Conservation (phyloP, 768 basidiomycete genomes). For the Sarcodon aspratus region DNA sequence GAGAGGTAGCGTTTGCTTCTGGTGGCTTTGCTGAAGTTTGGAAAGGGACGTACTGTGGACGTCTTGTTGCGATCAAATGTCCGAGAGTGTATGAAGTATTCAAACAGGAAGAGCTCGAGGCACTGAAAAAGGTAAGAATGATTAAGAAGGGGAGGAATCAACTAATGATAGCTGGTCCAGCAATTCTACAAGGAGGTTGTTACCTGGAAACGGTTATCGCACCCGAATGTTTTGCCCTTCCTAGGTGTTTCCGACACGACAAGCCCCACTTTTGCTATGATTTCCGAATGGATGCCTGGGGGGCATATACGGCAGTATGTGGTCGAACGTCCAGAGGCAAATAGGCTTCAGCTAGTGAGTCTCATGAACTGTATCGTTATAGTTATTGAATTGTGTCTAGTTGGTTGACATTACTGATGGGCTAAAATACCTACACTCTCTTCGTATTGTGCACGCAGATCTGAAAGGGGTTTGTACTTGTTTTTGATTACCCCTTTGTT, state of each 20-base stretch:
- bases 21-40: conserved; percentile 5
- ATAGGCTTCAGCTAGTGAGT: neutral
- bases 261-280: neutral
- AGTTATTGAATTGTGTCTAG: neutral
- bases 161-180: neutral
- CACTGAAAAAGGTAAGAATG: too few relatives aligned
- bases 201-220: neutral
- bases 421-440: neutral
- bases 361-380: neutral
- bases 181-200: neutral
- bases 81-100: neutral
- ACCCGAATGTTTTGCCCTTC: neutral
- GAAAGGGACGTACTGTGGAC: neutral
- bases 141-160: neutral
- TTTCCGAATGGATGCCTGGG: neutral
- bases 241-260: neutral
- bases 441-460: neutral
- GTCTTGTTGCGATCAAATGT: conserved; percentile 3
- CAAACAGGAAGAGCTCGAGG: neutral
- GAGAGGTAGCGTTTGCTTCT: neutral
- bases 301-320: neutral
- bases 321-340: neutral
- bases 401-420: neutral
- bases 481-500: neutral
- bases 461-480: neutral